Percentiles rank a stretch among this genome's conserved stretches.
Evolutionary conservation across 345 rosid species (phyloP).

Genomic region (Boechera divaricarpa): DNA sequence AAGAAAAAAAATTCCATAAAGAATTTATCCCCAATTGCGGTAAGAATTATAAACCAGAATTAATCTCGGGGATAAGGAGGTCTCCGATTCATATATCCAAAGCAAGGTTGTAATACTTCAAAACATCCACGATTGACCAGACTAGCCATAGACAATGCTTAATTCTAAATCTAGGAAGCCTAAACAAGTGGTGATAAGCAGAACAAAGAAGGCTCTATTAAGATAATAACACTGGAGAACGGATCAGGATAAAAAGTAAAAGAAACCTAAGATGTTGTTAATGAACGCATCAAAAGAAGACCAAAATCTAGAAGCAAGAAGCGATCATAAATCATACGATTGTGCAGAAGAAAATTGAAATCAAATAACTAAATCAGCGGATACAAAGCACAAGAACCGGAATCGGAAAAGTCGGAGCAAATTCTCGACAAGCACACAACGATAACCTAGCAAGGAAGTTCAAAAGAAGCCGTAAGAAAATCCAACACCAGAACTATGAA

Average conservation of each 20-base stretch:
- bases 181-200: too few species aligned
- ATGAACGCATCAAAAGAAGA: too few species aligned
- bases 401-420: neutral
- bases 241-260: too few species aligned
- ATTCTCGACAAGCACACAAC: neutral
- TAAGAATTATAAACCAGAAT: conserved; percentile 6
- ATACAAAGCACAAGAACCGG: neutral
- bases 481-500: neutral
- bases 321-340: conserved; percentile 1
- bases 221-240: too few species aligned
- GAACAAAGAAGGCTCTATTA: too few species aligned
- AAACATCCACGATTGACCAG: too few species aligned
- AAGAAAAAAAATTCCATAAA: neutral
- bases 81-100: too few species aligned
- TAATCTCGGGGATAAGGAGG: neutral
- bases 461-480: neutral
- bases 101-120: too few species aligned
- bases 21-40: neutral
- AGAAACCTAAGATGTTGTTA: too few species aligned
- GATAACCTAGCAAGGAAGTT: neutral
- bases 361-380: neutral
- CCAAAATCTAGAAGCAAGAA: too few species aligned
- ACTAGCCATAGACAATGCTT: too few species aligned
- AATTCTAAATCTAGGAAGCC: too few species aligned
- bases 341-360: neutral